These are phyloP conservation scores for Diaporthe sp. DNA, from an alignment of 2,329 filamentous ascomycete genomes.

Conservation along the genomic window DNA sequence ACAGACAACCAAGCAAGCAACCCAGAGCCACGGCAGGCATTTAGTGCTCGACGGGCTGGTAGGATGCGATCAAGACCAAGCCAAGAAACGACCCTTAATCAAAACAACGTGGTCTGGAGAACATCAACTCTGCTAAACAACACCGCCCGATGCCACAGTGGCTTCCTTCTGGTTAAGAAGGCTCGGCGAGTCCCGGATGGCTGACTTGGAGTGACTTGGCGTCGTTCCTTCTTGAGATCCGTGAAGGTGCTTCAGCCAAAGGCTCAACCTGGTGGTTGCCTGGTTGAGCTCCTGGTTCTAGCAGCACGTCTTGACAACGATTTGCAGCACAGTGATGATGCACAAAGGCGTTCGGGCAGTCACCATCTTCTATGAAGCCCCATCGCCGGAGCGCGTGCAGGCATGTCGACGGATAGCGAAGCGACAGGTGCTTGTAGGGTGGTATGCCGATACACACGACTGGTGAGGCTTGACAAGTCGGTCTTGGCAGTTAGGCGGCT, in stretches of 20 bases:
- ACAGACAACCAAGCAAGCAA: constrained; percentile 12
- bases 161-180: background rate
- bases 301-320: background rate
- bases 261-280: background rate
- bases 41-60: constrained; percentile 20
- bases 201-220: background rate
- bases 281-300: background rate
- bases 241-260: background rate
- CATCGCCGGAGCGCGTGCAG: background rate
- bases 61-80: background rate
- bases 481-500: constrained; percentile 6
- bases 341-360: background rate
- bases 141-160: background rate
- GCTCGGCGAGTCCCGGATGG: background rate
- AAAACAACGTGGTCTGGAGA: constrained; percentile 19
- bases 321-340: constrained; percentile 13
- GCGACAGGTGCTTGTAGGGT: background rate
- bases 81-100: background rate
- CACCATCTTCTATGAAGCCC: background rate
- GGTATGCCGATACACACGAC: background rate
- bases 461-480: background rate
- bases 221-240: background rate
- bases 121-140: constrained; percentile 6
- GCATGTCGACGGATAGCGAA: background rate
- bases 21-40: constrained; percentile 24